Evolutionary conservation across 306 rosid genomes (phyloP), one percentile per base, ranked within the genome.

Genomic region (Dryas alaskensis): DNA sequence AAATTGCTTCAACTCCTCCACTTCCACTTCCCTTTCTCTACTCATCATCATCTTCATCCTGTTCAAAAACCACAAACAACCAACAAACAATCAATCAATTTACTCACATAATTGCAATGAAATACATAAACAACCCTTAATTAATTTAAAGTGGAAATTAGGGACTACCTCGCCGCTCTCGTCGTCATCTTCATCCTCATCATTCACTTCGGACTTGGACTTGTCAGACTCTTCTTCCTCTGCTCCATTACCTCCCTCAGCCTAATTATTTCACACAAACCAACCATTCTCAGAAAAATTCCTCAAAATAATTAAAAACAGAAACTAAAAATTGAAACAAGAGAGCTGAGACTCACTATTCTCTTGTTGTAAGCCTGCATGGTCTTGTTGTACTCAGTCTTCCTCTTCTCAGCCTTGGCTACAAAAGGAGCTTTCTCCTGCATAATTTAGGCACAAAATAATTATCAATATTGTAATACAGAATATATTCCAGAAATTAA

Each of bases 191-290:
- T 89, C 98, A 0, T 92, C 96, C 1, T 90, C 97, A 0, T 93
- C 97, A 22, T 93, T 72, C 70, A 93, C 92, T 71, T 93, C 97
- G 1, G 98, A 91, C 70, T 86, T 91, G 8, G 98, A 93, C 79
- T 89, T 93, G 72, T 93, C 98, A 0, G 98, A 93, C 45, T 88
- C 98, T 2, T 93, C 90, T 52, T 89, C 98, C 51, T 89, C 96
- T 0, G 73, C 89, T n/a, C 83, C 85, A 43, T 79, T 73, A 3
- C 77, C 86, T 0, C 91, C 96, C 53, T 80, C 92, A 47, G 85
- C 98, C 98, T 93, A 31, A 31, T 31, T 31, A 47, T 68, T 22
- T 8, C 7, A 69, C 22, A 72, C 7, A 13, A 16, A 46, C 12
- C 39, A 59, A 5, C 67, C 13, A 27, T 10, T 14, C 10, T 60